Evolutionary conservation across 331 rosid genomes (phyloP).

Genomic region (Acacia pycnantha): DNA sequence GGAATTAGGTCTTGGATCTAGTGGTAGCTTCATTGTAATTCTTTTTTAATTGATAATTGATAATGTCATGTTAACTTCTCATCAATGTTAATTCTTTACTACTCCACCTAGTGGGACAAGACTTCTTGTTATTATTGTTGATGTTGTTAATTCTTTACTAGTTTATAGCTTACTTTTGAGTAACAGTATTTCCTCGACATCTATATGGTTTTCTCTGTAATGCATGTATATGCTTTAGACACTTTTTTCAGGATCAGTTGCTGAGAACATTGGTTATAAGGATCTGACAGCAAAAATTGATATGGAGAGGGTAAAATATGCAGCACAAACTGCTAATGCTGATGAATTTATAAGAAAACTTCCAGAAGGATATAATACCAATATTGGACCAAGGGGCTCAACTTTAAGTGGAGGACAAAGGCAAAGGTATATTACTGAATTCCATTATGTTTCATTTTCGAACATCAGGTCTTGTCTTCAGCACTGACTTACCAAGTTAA

Average conservation of each 20-base stretch:
- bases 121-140: neutral
- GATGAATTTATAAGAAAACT: slow-evolving; percentile 73
- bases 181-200: neutral
- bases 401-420: slow-evolving; percentile 91
- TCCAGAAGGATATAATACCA: slow-evolving; percentile 76
- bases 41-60: neutral
- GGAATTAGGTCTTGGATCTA: neutral
- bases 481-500: neutral
- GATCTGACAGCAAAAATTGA: slow-evolving; percentile 69
- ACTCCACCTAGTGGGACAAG: neutral
- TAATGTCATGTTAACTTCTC: neutral
- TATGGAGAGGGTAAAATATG: slow-evolving; percentile 70
- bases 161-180: neutral
- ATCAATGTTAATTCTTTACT: neutral
- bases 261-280: slow-evolving; percentile 87
- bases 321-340: slow-evolving; percentile 79
- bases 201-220: slow-evolving; percentile 22
- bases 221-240: slow-evolving; percentile 45
- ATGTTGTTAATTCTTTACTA: neutral
- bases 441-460: slow-evolving; percentile 11
- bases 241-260: slow-evolving; percentile 87
- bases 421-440: slow-evolving; percentile 65
- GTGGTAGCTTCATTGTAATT: neutral
- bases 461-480: slow-evolving; percentile 3
- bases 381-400: slow-evolving; percentile 92